Evolutionary conservation across 164 flowering plant species (phyloP).

Genomic region (Umbellularia californica): DNA sequence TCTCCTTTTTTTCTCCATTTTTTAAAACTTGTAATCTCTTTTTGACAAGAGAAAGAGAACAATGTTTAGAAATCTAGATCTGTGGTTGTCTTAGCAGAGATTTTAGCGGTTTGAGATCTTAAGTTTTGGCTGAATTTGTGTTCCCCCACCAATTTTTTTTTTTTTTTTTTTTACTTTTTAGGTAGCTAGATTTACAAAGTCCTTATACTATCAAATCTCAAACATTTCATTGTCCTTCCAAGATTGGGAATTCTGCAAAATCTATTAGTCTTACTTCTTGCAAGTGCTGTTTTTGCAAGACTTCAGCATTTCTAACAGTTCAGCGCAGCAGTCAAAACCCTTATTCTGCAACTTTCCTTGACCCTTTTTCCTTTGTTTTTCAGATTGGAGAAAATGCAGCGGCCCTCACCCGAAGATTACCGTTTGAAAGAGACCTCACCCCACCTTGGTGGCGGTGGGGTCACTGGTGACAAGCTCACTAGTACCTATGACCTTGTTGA

Average conservation of each 20-base stretch:
- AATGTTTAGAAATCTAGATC: too few relatives aligned
- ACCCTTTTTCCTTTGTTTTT: background rate
- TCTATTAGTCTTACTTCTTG: background rate
- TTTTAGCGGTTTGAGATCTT: background rate
- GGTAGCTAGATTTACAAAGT: background rate
- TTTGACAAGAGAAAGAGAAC: background rate
- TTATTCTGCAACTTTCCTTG: background rate
- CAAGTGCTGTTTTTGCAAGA: background rate
- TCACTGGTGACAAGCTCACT: slow-evolving; percentile 68
- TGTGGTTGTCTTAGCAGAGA: background rate
- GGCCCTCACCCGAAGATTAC: slow-evolving; percentile 49
- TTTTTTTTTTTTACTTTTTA: too few relatives aligned
- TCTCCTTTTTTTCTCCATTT: background rate
- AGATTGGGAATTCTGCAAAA: background rate
- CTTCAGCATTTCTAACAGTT: background rate
- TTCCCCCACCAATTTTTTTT: background rate
- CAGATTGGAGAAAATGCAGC: background rate
- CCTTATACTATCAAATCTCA: too few relatives aligned
- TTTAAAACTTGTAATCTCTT: background rate
- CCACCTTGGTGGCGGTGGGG: slow-evolving; percentile 63
- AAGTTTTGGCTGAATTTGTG: background rate
- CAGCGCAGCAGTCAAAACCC: background rate
- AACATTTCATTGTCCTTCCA: background rate
- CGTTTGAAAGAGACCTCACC: slow-evolving; percentile 79
- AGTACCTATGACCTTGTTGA: slow-evolving; percentile 91